phyloP scores from a whole-genome alignment of 2,329 filamentous ascomycete species.

The Uncinocarpus reesii region DNA sequence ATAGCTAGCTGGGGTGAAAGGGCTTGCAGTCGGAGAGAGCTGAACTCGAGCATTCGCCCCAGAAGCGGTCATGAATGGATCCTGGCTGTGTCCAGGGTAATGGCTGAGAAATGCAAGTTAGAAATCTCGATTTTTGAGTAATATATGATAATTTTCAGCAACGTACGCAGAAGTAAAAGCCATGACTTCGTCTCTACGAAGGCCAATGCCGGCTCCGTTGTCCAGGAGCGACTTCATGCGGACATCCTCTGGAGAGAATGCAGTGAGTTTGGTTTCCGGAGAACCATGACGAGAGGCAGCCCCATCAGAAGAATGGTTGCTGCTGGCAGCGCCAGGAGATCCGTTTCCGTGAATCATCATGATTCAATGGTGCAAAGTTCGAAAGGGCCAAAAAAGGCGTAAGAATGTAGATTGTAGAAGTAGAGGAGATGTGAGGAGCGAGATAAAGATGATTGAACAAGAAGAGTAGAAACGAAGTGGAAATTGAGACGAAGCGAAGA shows the following conservation, averaged over 20 bases:
- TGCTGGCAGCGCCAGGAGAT: slow-evolving; percentile 26
- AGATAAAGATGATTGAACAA: slow-evolving; percentile 12
- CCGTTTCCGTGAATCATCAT: slow-evolving; percentile 18
- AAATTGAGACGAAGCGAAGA: slow-evolving; percentile 4
- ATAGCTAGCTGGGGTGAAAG: slow-evolving; percentile 46
- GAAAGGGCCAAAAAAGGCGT: slow-evolving; percentile 15
- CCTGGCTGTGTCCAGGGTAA: slow-evolving; percentile 17
- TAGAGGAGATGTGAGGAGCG: slow-evolving; percentile 1
- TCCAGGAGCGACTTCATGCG: slow-evolving; percentile 32
- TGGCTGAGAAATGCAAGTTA: slow-evolving; percentile 6
- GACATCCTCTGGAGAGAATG: slow-evolving; percentile 53
- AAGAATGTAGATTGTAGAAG: slow-evolving; percentile 16
- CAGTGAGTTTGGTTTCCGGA: slow-evolving; percentile 53
- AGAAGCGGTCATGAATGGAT: slow-evolving; percentile 25
- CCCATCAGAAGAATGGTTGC: slow-evolving; percentile 36
- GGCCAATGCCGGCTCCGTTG: slow-evolving; percentile 15
- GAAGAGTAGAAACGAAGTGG: slow-evolving; percentile 4
- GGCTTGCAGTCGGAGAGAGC: slow-evolving; percentile 54
- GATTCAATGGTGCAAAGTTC: slow-evolving; percentile 18
- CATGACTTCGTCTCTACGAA: slow-evolving; percentile 4
- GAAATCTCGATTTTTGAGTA: not conserved
- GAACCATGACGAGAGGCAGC: slow-evolving; percentile 52
- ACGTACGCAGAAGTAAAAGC: slow-evolving; percentile 8
- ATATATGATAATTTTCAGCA: not conserved
- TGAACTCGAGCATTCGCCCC: slow-evolving; percentile 23